Base-by-base conservation (phyloP, 768 basidiomycete genomes). In the Favolaschia claudopus region DNA sequence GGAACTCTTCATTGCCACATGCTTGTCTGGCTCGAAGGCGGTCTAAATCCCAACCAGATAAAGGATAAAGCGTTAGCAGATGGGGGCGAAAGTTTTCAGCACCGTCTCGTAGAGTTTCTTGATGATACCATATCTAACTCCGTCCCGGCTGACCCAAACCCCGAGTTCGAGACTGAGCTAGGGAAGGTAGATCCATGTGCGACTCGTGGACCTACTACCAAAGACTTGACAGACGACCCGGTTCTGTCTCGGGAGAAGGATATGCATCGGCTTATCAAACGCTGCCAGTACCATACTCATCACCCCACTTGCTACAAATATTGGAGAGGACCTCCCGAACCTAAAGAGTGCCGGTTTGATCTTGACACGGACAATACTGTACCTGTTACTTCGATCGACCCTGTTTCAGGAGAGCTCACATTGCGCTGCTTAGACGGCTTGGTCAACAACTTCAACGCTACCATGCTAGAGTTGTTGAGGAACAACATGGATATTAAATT, bases 401-500 rank as follows among this genome's bases (percentile, higher is more conserved):
- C 40, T 1, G 52, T 62, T 2, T 70, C 64, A 0, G 70, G 70
- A 0, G 67, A 68, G 25, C 43, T 76, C 2, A 50, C 44, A 4
- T 45, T 75, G 3, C 61, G 68, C 0, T 64, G 66, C 20, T 27
- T 72, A 7, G 62, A 77, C 38, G 68, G 70, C 3, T 13, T 70
- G 27, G 68, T 76, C 0, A 76, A 74, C 45, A 68, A 74, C 54
- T 76, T 72, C 38, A 73, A 74, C 52, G 55, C 36, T 0, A 68
- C 64, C 3, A 70, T 76, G 12, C 25, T 73, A 3, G 38, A 60
- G 7, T 50, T 55, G 1, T 44, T 74, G 1, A 49, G 69, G 6
- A 69, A 69, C 42, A 66, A 38, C n/a, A n/a, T n/a, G n/a, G n/a
- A 72, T 76, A 69, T 72, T 3, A 70, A 74, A 24, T 70, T 55